Evolutionary conservation across 2,329 filamentous ascomycete genomes (phyloP).

Genomic region (Penicillium verrucosum): DNA sequence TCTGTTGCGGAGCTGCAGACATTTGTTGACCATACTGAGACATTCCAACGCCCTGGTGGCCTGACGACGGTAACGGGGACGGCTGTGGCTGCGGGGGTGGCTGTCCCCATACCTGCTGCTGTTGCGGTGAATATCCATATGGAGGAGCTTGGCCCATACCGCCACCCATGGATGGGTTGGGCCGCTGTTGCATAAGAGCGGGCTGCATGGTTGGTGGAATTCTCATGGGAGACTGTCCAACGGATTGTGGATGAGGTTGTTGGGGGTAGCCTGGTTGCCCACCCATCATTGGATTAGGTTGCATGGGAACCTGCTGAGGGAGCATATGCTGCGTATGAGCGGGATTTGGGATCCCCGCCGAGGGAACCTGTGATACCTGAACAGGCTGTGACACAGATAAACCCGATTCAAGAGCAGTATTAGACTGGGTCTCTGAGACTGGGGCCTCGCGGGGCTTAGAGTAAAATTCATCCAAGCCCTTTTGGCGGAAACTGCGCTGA

Average conservation of each 20-base stretch:
- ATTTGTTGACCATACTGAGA: slow-evolving; percentile 43
- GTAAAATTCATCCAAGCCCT: slow-evolving; percentile 81
- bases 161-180: slow-evolving; percentile 56
- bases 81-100: slow-evolving; percentile 62
- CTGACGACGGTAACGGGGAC: slow-evolving; percentile 47
- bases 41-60: slow-evolving; percentile 40
- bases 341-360: slow-evolving; percentile 35
- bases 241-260: slow-evolving; percentile 66
- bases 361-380: slow-evolving; percentile 38
- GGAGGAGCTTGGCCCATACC: slow-evolving; percentile 45
- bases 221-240: slow-evolving; percentile 70
- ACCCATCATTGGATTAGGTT: slow-evolving; percentile 42
- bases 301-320: slow-evolving; percentile 37
- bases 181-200: slow-evolving; percentile 64
- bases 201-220: slow-evolving; percentile 60
- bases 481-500: slow-evolving; percentile 72
- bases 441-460: slow-evolving; percentile 77
- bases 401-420: slow-evolving; percentile 33
- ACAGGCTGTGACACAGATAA: slow-evolving; percentile 39
- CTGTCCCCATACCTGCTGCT: slow-evolving; percentile 67
- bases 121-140: slow-evolving; percentile 58
- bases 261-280: slow-evolving; percentile 64
- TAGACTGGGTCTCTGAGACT: slow-evolving; percentile 41
- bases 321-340: slow-evolving; percentile 36
- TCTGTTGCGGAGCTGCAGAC: slow-evolving; percentile 37